Evolutionary conservation across 1,284 basidiomycete species (phyloP).

Genomic region (Puccinia novopanici): DNA sequence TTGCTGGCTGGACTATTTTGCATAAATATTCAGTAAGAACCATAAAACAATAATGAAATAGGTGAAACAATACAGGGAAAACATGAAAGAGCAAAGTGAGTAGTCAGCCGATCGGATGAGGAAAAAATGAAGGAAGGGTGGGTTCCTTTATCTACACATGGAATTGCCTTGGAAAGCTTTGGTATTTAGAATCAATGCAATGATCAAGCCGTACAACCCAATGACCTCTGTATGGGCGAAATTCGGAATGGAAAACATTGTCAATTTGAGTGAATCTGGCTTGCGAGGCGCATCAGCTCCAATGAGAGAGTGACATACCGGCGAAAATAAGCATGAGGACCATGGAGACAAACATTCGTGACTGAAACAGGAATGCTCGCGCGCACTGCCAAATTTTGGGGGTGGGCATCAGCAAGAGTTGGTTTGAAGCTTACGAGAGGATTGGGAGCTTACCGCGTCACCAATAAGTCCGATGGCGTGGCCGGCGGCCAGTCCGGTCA

Average conservation of each 20-base stretch:
- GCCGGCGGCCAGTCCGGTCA: slow-evolving; percentile 59
- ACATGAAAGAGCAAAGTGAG: not conserved
- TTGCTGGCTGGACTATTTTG: not conserved
- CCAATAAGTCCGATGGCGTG: slow-evolving; percentile 60
- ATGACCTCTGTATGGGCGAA: slow-evolving; percentile 60
- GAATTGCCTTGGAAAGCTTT: slow-evolving; percentile 47
- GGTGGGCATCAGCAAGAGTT: not conserved
- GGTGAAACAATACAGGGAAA: not conserved
- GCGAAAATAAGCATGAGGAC: slow-evolving; percentile 52
- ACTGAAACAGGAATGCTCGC: slow-evolving; percentile 48
- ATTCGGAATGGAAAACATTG: not conserved
- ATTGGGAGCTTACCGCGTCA: slow-evolving; percentile 58
- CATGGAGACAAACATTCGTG: slow-evolving; percentile 51
- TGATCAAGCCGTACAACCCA: slow-evolving; percentile 65
- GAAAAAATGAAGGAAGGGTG: not conserved
- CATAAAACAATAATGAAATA: not conserved
- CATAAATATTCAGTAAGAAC: not conserved
- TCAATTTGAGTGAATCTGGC: not conserved
- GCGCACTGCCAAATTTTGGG: slow-evolving; percentile 30
- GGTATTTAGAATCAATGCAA: slow-evolving; percentile 65
- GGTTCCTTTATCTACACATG: slow-evolving; percentile 33
- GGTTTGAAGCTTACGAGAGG: not conserved
- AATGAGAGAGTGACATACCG: slow-evolving; percentile 17
- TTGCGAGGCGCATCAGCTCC: not conserved
- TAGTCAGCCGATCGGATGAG: not conserved